Percentiles rank a stretch among this genome's conserved stretches.
Conservation (phyloP, 75 land plant genomes). For the Larix kaempferi region DNA sequence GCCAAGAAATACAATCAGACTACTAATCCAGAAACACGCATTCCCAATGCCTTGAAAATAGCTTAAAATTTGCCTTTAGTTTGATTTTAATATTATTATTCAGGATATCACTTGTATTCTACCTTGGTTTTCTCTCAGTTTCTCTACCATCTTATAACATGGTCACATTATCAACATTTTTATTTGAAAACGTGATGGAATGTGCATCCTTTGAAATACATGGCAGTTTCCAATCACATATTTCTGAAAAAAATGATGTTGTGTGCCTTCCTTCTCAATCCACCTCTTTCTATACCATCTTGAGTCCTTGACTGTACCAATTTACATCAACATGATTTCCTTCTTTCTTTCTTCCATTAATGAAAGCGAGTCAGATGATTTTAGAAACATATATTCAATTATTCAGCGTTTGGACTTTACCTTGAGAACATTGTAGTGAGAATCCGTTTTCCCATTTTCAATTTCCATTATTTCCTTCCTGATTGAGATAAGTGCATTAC, state of each 20-base stretch:
- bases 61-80: too few species aligned
- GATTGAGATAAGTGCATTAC: conserved; percentile 90
- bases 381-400: neutral
- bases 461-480: conserved; percentile 86
- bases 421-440: conserved; percentile 91
- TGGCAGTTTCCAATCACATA: neutral
- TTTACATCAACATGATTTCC: neutral
- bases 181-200: too few species aligned
- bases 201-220: neutral
- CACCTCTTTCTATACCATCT: neutral
- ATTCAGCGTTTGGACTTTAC: conserved; percentile 25
- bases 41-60: too few species aligned
- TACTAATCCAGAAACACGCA: neutral
- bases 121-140: neutral
- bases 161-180: too few species aligned
- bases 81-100: too few species aligned
- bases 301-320: too few species aligned
- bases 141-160: neutral
- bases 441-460: conserved; percentile 76
- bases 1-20: conserved; percentile 12
- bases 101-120: neutral
- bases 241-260: neutral
- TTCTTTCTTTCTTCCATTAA: neutral
- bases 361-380: neutral
- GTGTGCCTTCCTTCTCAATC: neutral